phyloP scores from a whole-genome alignment of 176 grass and related monocot genomes.

The barley (Hordeum vulgare) region DNA sequence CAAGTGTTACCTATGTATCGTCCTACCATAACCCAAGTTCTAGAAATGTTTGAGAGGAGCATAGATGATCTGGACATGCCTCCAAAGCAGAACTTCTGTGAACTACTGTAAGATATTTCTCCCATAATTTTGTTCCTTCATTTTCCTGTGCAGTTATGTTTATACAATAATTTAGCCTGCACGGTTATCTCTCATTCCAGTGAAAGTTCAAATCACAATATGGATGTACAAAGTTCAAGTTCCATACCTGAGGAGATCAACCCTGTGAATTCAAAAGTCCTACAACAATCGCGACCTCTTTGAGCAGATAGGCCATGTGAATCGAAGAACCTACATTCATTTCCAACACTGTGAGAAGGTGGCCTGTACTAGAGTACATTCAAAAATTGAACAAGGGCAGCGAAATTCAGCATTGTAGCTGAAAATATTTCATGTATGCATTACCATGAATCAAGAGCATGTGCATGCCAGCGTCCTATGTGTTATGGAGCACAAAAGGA shows the following conservation, averaged over 20 bases:
- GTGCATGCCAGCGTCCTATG: too few species aligned
- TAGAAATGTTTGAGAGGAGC: constrained; percentile 48
- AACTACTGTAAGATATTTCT: constrained; percentile 6
- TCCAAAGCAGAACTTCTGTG: constrained; percentile 2
- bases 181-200: neutral
- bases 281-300: neutral
- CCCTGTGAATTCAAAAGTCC: neutral
- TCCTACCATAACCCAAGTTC: constrained; percentile 33
- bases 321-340: too few species aligned
- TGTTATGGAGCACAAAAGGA: too few species aligned
- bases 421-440: too few species aligned
- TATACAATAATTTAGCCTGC: neutral
- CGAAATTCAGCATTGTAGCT: too few species aligned
- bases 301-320: neutral
- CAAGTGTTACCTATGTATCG: constrained; percentile 32
- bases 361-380: too few species aligned
- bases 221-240: neutral
- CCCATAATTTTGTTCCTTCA: neutral
- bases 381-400: too few species aligned
- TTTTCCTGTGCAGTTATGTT: neutral
- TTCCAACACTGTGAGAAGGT: too few species aligned
- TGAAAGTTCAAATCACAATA: neutral
- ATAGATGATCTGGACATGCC: constrained; percentile 35
- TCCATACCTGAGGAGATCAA: neutral
- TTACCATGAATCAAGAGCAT: too few species aligned